Conservation (phyloP, 352 stramenopile genomes). For the Globisporangium takayamanum region DNA sequence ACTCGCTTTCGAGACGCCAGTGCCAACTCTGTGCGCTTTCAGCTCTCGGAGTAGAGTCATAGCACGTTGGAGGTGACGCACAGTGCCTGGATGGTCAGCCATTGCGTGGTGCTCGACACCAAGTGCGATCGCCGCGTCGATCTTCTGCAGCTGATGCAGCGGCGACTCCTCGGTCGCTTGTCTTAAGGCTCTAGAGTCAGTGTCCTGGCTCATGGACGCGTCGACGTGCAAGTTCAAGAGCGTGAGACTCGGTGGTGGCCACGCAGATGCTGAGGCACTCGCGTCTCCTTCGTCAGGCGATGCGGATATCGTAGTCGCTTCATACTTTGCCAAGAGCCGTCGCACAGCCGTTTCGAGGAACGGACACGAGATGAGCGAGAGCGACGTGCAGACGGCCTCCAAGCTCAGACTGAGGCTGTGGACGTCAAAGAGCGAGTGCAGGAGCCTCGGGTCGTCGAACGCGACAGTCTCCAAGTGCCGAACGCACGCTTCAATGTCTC, state of each 20-base stretch:
- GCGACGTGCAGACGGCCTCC: conserved; percentile 41
- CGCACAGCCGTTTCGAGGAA: conserved; percentile 31
- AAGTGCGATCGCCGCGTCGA: conserved; percentile 28
- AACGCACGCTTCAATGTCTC: conserved; percentile 46
- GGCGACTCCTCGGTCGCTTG: neutral
- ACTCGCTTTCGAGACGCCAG: conserved; percentile 1
- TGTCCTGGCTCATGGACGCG: neutral
- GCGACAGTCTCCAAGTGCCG: conserved; percentile 17
- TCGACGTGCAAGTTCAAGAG: conserved; percentile 15
- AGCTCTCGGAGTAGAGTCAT: conserved; percentile 4
- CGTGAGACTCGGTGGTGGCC: conserved; percentile 19
- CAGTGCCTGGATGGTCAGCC: conserved; percentile 13
- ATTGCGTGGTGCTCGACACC: conserved; percentile 6
- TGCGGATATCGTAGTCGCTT: conserved; percentile 3
- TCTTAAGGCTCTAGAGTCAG: neutral
- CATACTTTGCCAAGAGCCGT: conserved; percentile 26
- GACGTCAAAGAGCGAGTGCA: conserved; percentile 28
- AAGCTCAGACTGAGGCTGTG: conserved; percentile 28
- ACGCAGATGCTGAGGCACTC: conserved; percentile 2
- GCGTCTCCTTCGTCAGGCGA: neutral
- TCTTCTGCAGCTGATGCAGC: conserved; percentile 30
- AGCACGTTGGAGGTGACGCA: conserved; percentile 20
- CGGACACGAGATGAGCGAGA: conserved; percentile 49
- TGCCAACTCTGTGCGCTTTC: conserved; percentile 5
- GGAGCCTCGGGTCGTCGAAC: neutral